phyloP scores from a whole-genome alignment of 768 basidiomycete species.

The Lentinula guzmanii region DNA sequence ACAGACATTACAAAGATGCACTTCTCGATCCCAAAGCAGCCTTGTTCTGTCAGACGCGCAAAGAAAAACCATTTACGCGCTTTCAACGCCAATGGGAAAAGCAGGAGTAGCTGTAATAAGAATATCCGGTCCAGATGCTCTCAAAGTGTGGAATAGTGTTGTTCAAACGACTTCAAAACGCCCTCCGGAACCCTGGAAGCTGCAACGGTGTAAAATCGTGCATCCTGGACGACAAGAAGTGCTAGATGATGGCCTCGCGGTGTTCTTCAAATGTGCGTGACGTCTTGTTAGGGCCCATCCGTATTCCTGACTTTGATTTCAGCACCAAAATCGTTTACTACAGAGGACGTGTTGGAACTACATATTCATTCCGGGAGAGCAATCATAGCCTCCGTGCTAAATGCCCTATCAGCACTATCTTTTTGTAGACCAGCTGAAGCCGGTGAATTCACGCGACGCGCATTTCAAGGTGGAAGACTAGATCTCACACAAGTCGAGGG shows the following conservation, averaged over 20 bases:
- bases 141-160: conserved; percentile 55
- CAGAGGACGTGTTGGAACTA: conserved; percentile 75
- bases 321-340: conserved; percentile 82
- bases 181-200: conserved; percentile 53
- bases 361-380: conserved; percentile 87
- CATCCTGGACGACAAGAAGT: conserved; percentile 54
- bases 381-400: conserved; percentile 64
- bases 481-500: conserved; percentile 90
- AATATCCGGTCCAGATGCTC: conserved; percentile 72
- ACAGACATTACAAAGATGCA: background rate
- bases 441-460: conserved; percentile 86
- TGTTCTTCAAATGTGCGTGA: conserved; percentile 69
- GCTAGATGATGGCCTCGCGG: conserved; percentile 75
- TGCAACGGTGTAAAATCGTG: conserved; percentile 65
- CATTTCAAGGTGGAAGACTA: conserved; percentile 73
- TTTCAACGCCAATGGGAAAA: conserved; percentile 83
- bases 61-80: conserved; percentile 76
- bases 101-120: conserved; percentile 80
- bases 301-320: background rate
- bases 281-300: background rate
- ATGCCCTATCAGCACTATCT: conserved; percentile 53
- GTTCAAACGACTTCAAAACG: conserved; percentile 29
- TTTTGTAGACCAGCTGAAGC: conserved; percentile 73
- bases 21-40: background rate
- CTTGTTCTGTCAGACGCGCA: conserved; percentile 42